These are phyloP conservation scores for Castanospermum australe DNA, from an alignment of 306 rosid species.

Conservation along the genomic window DNA sequence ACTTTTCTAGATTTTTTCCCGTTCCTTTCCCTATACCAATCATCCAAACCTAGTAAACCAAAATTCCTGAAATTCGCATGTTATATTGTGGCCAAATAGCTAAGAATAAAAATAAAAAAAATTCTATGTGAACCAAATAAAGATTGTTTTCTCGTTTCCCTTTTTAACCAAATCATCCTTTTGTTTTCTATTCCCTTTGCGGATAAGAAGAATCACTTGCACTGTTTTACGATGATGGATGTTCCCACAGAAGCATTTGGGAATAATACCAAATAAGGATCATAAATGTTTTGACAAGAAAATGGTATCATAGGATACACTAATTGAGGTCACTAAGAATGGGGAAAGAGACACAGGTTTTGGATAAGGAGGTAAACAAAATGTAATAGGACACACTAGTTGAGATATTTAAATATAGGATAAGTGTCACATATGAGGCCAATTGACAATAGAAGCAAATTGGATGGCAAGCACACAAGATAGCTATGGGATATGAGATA, in stretches of 20 bases:
- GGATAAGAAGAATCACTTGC: not conserved
- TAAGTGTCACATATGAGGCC: not conserved
- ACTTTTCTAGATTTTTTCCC: not conserved
- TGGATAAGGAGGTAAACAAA: conserved; percentile 3
- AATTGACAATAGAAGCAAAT: not conserved
- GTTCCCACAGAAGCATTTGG: not conserved
- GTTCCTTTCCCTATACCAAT: not conserved
- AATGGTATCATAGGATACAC: not conserved
- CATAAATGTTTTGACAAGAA: not conserved
- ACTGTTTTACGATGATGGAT: not conserved
- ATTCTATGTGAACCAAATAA: not conserved
- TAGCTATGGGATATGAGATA: not conserved
- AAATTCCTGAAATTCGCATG: not conserved
- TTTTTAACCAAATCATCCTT: not conserved
- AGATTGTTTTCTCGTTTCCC: not conserved
- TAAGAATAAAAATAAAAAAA: not conserved
- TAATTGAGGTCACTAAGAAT: not conserved
- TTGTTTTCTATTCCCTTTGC: not conserved
- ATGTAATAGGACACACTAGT: not conserved
- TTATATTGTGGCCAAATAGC: not conserved
- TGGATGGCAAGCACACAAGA: conserved; percentile 22
- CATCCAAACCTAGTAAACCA: not conserved
- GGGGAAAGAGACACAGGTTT: conserved; percentile 6
- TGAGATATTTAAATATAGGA: conserved; percentile 15
- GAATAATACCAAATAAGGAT: not conserved